phyloP scores from a whole-genome alignment of 441 rosid genomes.

The Pelargonium cotyledonis region DNA sequence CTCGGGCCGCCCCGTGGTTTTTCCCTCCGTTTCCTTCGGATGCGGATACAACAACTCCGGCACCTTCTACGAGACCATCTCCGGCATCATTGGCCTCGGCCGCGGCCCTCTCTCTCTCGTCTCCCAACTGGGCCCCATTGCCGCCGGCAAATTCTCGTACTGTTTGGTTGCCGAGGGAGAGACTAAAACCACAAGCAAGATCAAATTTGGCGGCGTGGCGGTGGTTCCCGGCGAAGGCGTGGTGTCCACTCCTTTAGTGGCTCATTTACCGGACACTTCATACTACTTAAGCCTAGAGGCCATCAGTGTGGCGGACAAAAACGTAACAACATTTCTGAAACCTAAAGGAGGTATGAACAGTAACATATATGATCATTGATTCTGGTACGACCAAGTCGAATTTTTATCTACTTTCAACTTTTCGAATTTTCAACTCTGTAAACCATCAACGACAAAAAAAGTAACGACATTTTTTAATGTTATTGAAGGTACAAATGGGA shows the following conservation, averaged over 20 bases:
- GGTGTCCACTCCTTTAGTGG: constrained; percentile 29
- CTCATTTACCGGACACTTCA: constrained; percentile 27
- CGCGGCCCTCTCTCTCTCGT: background rate
- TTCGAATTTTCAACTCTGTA: no score
- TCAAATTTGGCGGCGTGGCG: constrained; percentile 33
- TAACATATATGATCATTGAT: no score
- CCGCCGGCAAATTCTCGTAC: background rate
- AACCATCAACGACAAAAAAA: no score
- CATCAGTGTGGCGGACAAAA: constrained; percentile 29
- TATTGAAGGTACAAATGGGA: no score
- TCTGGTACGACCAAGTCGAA: no score
- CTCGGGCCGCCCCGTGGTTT: background rate
- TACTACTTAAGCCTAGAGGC: constrained; percentile 39
- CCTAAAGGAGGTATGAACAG: no score
- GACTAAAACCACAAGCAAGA: background rate
- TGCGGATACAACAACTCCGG: background rate
- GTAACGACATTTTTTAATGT: no score
- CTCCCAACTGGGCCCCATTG: background rate
- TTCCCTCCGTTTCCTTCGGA: background rate
- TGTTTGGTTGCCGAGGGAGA: background rate
- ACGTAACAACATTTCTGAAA: no score
- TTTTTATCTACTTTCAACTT: no score
- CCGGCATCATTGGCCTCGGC: background rate
- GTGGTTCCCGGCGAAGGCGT: constrained; percentile 19
- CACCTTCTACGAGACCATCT: background rate